These are phyloP conservation scores for Chrysophaeum taylorii DNA, from an alignment of 352 stramenopile species.

Conservation along the genomic window DNA sequence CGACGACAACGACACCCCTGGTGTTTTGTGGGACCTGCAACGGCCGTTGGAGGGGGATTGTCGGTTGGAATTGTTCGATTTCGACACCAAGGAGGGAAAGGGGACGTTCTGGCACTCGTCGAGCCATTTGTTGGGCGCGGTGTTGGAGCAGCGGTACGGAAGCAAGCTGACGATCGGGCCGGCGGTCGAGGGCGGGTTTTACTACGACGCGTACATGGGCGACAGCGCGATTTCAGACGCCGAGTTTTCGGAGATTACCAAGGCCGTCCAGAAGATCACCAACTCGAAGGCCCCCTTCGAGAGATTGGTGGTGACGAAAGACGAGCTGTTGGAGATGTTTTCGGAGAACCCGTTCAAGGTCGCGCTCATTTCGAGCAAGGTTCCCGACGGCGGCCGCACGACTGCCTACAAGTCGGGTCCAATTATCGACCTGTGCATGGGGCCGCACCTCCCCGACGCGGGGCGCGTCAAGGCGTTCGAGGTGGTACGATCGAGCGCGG, in stretches of 20 bases:
- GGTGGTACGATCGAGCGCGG: constrained; percentile 78
- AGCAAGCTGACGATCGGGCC: constrained; percentile 91
- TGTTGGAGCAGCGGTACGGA: constrained; percentile 89
- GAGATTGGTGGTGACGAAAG: constrained; percentile 93
- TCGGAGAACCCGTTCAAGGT: constrained; percentile 96
- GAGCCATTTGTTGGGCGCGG: constrained; percentile 91
- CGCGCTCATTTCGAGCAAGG: constrained; percentile 89
- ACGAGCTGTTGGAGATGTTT: constrained; percentile 95
- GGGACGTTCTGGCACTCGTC: constrained; percentile 92
- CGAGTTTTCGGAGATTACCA: constrained; percentile 64
- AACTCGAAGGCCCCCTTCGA: constrained; percentile 97
- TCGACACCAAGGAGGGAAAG: constrained; percentile 87
- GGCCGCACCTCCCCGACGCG: constrained; percentile 88
- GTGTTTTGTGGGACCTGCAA: constrained; percentile 90
- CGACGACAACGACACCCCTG: constrained; percentile 32
- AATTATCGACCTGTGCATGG: constrained; percentile 94
- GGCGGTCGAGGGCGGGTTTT: constrained; percentile 91
- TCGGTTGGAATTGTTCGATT: constrained; percentile 93
- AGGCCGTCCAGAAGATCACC: constrained; percentile 74
- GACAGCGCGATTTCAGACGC: constrained; percentile 38
- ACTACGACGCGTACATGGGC: constrained; percentile 99
- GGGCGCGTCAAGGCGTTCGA: constrained; percentile 89
- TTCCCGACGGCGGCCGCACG: constrained; percentile 86
- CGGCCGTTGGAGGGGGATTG: constrained; percentile 90
- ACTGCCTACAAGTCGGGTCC: constrained; percentile 95